A percentile compares a stretch with the other conserved stretches of the same genome.
phyloP scores from a whole-genome alignment of 208 protist genomes.

The Naegleria lovaniensis region DNA sequence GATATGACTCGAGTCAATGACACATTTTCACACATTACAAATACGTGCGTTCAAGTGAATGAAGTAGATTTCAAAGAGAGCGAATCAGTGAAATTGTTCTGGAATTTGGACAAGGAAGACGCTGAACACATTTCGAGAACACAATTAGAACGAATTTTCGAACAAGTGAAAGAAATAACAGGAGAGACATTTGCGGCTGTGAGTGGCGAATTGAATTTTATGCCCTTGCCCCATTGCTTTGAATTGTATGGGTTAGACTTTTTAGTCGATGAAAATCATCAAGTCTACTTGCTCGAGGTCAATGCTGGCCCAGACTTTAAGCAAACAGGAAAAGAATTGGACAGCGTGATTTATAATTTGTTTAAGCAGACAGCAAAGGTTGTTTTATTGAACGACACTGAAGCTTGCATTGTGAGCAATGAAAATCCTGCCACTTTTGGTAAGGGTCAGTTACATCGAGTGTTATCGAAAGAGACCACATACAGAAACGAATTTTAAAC shows the following conservation, averaged over 20 bases:
- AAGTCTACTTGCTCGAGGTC: conserved; percentile 93
- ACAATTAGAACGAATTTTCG: not conserved
- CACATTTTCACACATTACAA: not conserved
- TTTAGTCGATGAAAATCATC: conserved; percentile 81
- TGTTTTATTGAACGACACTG: not conserved
- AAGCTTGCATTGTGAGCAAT: too few species aligned
- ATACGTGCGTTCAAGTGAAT: not conserved
- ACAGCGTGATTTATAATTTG: conserved; percentile 67
- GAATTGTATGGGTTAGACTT: conserved; percentile 96
- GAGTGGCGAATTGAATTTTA: not conserved
- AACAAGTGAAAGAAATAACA: not conserved
- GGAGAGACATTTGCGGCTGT: not conserved
- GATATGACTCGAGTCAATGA: not conserved
- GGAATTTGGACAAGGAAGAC: not conserved
- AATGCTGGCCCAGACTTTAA: conserved; percentile 81
- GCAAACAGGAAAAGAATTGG: conserved; percentile 69
- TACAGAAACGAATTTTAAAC: too few species aligned
- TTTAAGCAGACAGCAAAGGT: not conserved
- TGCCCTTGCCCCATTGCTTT: conserved; percentile 70
- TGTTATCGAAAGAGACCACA: too few species aligned
- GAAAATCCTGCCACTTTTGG: too few species aligned
- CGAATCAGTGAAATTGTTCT: not conserved
- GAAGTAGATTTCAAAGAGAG: not conserved
- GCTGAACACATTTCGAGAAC: not conserved
- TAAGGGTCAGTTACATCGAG: too few species aligned